Percentiles rank a stretch among this genome's conserved stretches.
Conservation (phyloP, 139 green algal genomes). For the Astrephomene gubernaculifera region DNA sequence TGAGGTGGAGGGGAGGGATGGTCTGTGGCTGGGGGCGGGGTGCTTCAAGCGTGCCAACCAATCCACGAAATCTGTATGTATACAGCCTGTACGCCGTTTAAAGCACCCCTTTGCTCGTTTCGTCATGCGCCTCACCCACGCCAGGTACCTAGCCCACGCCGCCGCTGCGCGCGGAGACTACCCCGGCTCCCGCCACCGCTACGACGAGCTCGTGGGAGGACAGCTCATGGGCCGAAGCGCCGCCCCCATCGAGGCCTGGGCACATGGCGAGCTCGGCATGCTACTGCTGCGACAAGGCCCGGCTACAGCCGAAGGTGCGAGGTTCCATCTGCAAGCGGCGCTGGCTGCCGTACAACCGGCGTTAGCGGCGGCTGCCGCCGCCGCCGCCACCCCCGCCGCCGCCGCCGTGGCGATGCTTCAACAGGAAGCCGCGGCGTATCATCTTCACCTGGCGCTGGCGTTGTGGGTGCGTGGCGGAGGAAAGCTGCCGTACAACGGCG, state of each 20-base stretch:
- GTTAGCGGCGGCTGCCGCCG: constrained; percentile 20
- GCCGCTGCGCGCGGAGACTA: constrained; percentile 70
- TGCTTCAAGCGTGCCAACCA: no score
- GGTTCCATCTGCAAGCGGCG: constrained; percentile 46
- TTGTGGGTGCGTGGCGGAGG: constrained; percentile 49
- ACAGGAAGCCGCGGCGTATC: constrained; percentile 36
- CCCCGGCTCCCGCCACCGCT: constrained; percentile 63
- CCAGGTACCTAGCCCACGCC: constrained; percentile 59
- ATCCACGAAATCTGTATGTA: no score
- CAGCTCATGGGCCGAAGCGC: constrained; percentile 63
- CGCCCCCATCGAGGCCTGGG: constrained; percentile 77
- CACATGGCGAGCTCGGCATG: constrained; percentile 56
- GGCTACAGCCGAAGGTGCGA: background rate
- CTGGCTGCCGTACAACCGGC: constrained; percentile 33
- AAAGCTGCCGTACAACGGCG: background rate
- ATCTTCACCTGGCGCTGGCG: constrained; percentile 35
- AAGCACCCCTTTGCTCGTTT: background rate
- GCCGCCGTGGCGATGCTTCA: background rate
- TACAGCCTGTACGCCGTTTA: background rate
- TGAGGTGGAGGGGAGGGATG: background rate
- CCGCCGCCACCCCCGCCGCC: background rate
- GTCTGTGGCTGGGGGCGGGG: no score
- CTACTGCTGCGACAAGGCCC: constrained; percentile 40
- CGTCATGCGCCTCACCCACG: background rate
- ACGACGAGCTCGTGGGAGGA: constrained; percentile 81